phyloP scores from a whole-genome alignment of 163 green algal species.

The Volvox carteri region DNA sequence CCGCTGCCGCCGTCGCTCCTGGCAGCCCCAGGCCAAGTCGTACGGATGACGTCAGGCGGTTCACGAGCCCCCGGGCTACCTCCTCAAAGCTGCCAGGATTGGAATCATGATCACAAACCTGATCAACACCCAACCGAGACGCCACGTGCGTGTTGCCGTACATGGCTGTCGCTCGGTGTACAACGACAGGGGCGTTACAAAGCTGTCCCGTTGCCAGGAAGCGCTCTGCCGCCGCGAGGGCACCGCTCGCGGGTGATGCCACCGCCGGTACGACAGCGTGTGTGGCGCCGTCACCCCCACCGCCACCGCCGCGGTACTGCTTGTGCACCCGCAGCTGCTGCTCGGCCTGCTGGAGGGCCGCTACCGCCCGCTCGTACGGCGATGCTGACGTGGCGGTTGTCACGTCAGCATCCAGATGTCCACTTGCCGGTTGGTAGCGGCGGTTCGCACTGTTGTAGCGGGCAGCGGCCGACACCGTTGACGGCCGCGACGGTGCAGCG shows the following conservation, averaged over 20 bases:
- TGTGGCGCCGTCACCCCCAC: neutral
- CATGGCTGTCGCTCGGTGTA: neutral
- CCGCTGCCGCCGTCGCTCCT: no score
- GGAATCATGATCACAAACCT: no score
- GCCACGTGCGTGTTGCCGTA: neutral
- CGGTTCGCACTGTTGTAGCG: neutral
- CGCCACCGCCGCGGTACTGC: neutral
- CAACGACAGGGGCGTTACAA: neutral
- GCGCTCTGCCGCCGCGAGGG: constrained; percentile 16
- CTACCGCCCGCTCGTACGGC: constrained; percentile 39
- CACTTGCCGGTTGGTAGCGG: neutral
- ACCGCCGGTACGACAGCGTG: no score
- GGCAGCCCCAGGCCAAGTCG: neutral
- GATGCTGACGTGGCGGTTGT: neutral
- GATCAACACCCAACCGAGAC: neutral
- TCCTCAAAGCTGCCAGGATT: constrained; percentile 41
- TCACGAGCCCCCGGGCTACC: neutral
- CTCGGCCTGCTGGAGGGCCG: constrained; percentile 43
- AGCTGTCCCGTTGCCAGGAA: neutral
- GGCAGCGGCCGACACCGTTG: neutral
- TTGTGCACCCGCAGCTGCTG: constrained; percentile 24
- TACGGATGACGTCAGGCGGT: constrained; percentile 15
- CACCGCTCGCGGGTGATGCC: neutral
- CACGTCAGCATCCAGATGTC: neutral
- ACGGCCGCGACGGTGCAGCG: neutral